Percentiles rank a stretch among this genome's conserved stretches.
Conservation (phyloP, 176 grass and related monocot genomes). For the Eragrostis nindensis region DNA sequence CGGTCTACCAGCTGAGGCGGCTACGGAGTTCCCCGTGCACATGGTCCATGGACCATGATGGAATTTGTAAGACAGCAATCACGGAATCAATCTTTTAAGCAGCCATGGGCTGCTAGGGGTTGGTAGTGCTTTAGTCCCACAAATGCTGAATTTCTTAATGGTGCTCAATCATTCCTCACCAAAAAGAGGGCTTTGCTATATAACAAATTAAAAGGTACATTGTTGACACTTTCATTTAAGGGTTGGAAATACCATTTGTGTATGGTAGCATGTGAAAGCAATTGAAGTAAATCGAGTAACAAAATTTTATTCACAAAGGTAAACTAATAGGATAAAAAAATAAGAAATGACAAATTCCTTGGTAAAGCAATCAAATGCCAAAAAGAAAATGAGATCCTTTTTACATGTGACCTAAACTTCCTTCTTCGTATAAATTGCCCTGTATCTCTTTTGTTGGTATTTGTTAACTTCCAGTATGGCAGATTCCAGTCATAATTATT, state of each 20-base stretch:
- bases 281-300: background rate
- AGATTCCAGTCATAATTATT: background rate
- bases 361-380: too few species aligned
- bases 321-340: too few species aligned
- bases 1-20: background rate
- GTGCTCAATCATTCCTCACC: background rate
- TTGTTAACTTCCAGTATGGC: background rate
- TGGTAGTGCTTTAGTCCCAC: background rate
- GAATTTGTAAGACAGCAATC: background rate
- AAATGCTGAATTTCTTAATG: background rate
- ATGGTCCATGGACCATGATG: conserved; percentile 35
- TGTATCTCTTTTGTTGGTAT: background rate
- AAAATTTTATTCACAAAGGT: background rate
- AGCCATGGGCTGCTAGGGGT: background rate
- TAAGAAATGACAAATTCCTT: too few species aligned
- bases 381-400: too few species aligned
- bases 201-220: background rate
- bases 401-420: too few species aligned
- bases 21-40: background rate
- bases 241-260: too few species aligned
- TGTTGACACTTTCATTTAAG: background rate
- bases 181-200: background rate
- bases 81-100: background rate
- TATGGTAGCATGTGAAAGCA: too few species aligned
- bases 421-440: background rate